phyloP scores from a whole-genome alignment of 2,329 filamentous ascomycete species.

The Epichloe sibirici region DNA sequence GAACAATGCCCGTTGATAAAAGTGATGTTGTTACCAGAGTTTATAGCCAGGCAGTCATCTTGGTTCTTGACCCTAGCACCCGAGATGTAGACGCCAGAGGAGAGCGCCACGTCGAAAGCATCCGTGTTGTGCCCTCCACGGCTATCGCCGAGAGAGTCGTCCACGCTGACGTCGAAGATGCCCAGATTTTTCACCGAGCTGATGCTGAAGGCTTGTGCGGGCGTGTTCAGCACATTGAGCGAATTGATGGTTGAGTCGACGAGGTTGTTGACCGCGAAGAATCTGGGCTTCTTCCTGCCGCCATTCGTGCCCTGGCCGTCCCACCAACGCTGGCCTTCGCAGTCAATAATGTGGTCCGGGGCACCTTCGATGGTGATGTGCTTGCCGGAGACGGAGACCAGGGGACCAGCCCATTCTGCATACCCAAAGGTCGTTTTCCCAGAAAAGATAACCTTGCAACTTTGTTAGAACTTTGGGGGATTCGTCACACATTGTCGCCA shows the following conservation, averaged over 20 bases:
- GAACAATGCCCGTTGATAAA: neutral
- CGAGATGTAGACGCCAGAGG: neutral
- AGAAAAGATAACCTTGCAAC: neutral
- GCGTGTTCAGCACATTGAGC: neutral
- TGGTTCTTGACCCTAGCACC: neutral
- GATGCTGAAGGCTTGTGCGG: neutral
- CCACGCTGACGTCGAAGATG: neutral
- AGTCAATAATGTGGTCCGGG: conserved; percentile 33
- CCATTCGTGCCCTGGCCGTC: conserved; percentile 46
- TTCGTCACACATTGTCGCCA: neutral
- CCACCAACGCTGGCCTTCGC: conserved; percentile 47
- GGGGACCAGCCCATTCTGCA: neutral
- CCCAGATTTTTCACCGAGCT: neutral
- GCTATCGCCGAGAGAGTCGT: neutral
- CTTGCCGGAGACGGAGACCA: neutral
- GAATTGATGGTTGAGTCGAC: conserved; percentile 4
- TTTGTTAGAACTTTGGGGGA: neutral
- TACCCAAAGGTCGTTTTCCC: neutral
- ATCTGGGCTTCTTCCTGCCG: conserved; percentile 51
- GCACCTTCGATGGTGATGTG: neutral
- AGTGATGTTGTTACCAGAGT: neutral
- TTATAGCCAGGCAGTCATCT: conserved; percentile 2
- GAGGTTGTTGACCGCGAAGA: conserved; percentile 36
- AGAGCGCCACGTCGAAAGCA: neutral
- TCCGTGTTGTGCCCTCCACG: neutral